Conservation (phyloP, 2,329 filamentous ascomycete species). For the Sporothrix pseudoabietina region DNA sequence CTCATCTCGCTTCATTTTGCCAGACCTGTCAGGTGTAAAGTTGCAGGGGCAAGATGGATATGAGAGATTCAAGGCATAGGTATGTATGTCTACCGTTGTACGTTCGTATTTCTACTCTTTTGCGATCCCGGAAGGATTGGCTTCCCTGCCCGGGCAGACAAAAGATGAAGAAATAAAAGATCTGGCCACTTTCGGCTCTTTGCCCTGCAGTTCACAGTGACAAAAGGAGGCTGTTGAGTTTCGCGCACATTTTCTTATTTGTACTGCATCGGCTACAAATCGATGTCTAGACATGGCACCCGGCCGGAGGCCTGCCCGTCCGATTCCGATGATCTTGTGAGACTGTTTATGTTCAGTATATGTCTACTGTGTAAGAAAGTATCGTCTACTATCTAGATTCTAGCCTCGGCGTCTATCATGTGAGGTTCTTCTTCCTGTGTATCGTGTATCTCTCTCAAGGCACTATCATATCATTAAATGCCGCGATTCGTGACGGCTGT, state of each 20-base stretch:
- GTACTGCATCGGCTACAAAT: neutral
- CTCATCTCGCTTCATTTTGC: neutral
- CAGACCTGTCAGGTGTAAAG: neutral
- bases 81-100: neutral
- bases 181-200: neutral
- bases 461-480: neutral
- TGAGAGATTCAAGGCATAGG: neutral
- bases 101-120: neutral
- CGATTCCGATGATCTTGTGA: neutral
- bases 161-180: neutral
- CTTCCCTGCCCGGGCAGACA: neutral
- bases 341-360: neutral
- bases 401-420: neutral
- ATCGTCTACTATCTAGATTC: neutral
- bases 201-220: neutral
- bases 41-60: neutral
- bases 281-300: neutral
- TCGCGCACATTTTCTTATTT: neutral
- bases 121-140: constrained; percentile 9
- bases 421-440: neutral
- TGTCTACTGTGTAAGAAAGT: neutral
- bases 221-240: neutral
- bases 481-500: neutral
- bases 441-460: neutral
- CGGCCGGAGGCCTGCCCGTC: neutral